phyloP scores from a whole-genome alignment of 768 basidiomycete species.

The Mycena filopes region DNA sequence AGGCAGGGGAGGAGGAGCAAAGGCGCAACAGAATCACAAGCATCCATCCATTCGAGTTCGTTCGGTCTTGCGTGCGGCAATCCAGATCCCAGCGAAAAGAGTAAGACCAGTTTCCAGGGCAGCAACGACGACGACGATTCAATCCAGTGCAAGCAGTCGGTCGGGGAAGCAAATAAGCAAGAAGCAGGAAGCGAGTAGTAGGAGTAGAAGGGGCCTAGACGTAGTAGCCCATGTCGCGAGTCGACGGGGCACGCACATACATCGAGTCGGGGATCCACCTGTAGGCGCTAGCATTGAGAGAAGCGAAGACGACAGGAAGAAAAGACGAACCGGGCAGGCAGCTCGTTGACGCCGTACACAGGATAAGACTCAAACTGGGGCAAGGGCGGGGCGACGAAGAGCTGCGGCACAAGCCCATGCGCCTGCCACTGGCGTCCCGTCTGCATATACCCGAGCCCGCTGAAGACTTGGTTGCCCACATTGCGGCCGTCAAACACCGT shows the following conservation, averaged over 20 bases:
- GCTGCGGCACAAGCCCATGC: conserved; percentile 10
- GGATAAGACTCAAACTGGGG: conserved; percentile 16
- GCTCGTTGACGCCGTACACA: conserved; percentile 16
- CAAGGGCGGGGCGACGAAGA: conserved; percentile 16
- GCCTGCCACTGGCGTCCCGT: conserved; percentile 19
- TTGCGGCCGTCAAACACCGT: conserved; percentile 28
- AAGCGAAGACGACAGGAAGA: neutral
- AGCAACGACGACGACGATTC: conserved; percentile 25
- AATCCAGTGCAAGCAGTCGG: conserved; percentile 29
- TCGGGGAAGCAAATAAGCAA: conserved; percentile 30
- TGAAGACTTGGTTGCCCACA: conserved; percentile 24
- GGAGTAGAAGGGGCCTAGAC: conserved; percentile 28
- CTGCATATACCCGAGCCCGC: neutral
- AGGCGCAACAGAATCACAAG: conserved; percentile 10
- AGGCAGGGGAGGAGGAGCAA: conserved; percentile 7
- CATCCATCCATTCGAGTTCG: conserved; percentile 13
- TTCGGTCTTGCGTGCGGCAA: conserved; percentile 13
- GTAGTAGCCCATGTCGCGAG: conserved; percentile 32
- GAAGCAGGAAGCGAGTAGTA: conserved; percentile 26
- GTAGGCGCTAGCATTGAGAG: neutral
- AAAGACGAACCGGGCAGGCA: conserved; percentile 20
- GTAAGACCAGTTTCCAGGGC: conserved; percentile 12
- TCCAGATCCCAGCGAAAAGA: conserved; percentile 18
- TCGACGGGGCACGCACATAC: conserved; percentile 27
- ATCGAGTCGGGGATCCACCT: conserved; percentile 31